Percentiles rank a stretch among this genome's conserved stretches.
Conservation (phyloP, 257 asterid genomes). For the Mentha longifolia region DNA sequence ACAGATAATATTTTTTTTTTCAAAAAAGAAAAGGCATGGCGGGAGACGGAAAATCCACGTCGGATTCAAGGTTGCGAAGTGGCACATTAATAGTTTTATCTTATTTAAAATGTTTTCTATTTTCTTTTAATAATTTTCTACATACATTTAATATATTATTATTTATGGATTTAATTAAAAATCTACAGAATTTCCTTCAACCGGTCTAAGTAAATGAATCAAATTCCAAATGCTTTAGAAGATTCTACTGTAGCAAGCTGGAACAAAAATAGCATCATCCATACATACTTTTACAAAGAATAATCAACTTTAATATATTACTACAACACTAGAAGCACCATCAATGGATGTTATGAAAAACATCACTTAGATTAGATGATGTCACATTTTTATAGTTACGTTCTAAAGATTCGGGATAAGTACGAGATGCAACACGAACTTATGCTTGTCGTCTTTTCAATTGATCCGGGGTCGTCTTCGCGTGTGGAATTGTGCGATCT, state of each 20-base stretch:
- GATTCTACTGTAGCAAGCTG: not conserved
- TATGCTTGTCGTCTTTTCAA: not conserved
- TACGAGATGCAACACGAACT: not conserved
- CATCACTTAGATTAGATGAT: not conserved
- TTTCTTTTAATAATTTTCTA: too few relatives aligned
- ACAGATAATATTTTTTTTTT: too few relatives aligned
- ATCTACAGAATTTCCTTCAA: too few relatives aligned
- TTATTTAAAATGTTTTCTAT: too few relatives aligned
- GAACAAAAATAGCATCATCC: not conserved
- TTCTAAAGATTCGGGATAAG: not conserved
- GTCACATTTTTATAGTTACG: not conserved
- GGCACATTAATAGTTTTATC: too few relatives aligned
- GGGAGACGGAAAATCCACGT: too few relatives aligned
- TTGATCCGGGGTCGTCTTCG: slow-evolving; percentile 30
- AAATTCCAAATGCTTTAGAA: slow-evolving; percentile 5
- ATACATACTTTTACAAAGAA: not conserved
- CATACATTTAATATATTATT: too few relatives aligned
- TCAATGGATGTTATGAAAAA: not conserved
- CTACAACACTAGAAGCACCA: not conserved
- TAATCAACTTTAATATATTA: not conserved
- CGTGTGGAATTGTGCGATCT: slow-evolving; percentile 26
- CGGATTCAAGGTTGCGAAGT: too few relatives aligned
- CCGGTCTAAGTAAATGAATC: not conserved
- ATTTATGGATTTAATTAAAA: too few relatives aligned
- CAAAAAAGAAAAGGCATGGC: too few relatives aligned